phyloP scores from a whole-genome alignment of 495 filamentous ascomycete species.

The Penicillium antarcticum region DNA sequence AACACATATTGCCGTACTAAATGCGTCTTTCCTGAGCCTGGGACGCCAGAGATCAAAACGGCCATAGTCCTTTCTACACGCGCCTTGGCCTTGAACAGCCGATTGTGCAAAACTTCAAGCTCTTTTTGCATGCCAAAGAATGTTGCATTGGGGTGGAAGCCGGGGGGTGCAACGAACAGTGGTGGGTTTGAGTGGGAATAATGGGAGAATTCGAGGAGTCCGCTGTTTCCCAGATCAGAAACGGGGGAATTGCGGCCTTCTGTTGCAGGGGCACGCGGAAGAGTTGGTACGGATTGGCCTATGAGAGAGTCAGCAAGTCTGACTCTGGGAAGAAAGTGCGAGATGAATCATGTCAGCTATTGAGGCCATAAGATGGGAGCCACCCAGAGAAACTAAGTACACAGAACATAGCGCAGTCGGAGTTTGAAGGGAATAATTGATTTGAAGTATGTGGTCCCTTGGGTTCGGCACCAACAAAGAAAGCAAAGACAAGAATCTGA shows the following conservation, averaged over 20 bases:
- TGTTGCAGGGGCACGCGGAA: slow-evolving; percentile 15
- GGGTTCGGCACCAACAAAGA: background rate
- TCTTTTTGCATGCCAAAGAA: slow-evolving; percentile 75
- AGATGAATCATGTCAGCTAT: slow-evolving; percentile 20
- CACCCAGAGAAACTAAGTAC: slow-evolving; percentile 18
- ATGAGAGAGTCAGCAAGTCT: slow-evolving; percentile 32
- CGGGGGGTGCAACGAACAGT: slow-evolving; percentile 66
- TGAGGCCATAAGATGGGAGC: slow-evolving; percentile 20
- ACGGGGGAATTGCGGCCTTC: slow-evolving; percentile 26
- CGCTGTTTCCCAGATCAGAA: slow-evolving; percentile 22
- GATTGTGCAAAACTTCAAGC: slow-evolving; percentile 61
- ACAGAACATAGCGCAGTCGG: background rate
- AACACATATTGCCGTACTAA: slow-evolving; percentile 81
- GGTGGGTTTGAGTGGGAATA: slow-evolving; percentile 19
- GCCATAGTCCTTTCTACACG: slow-evolving; percentile 61
- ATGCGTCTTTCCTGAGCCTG: slow-evolving; percentile 80
- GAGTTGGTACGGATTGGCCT: slow-evolving; percentile 19
- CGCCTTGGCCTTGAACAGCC: slow-evolving; percentile 61
- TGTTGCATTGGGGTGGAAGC: slow-evolving; percentile 73
- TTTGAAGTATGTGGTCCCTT: background rate
- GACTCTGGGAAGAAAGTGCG: slow-evolving; percentile 15
- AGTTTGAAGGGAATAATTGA: background rate
- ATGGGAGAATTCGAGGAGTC: slow-evolving; percentile 17
- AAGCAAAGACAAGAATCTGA: background rate
- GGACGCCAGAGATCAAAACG: slow-evolving; percentile 67